These are phyloP conservation scores for Neurospora sp. DNA, from an alignment of 2,329 filamentous ascomycete species.

Conservation along the genomic window DNA sequence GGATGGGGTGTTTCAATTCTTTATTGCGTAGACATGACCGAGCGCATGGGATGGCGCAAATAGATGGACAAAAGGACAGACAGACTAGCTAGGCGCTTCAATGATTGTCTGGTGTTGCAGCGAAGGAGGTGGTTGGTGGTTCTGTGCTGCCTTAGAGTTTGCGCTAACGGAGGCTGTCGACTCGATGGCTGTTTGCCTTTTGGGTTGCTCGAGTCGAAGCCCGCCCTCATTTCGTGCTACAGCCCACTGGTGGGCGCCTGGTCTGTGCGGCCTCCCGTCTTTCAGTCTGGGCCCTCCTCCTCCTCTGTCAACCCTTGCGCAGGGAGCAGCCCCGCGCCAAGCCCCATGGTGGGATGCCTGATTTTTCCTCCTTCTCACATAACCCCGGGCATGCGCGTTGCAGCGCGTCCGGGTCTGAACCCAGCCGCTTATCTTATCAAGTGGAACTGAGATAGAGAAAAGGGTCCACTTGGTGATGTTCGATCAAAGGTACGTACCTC, in stretches of 20 bases:
- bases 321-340: not conserved
- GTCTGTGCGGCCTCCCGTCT: slow-evolving; percentile 8
- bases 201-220: slow-evolving; percentile 5
- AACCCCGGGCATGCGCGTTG: not conserved
- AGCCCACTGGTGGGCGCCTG: slow-evolving; percentile 3
- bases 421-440: not conserved
- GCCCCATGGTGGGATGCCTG: not conserved
- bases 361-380: slow-evolving; percentile 1
- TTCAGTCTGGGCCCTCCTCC: slow-evolving; percentile 8
- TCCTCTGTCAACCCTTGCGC: not conserved
- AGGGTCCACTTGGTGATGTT: not conserved
- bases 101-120: slow-evolving; percentile 2
- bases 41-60: slow-evolving; percentile 4
- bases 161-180: not conserved
- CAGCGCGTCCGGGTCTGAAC: not conserved
- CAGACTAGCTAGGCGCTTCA: not conserved
- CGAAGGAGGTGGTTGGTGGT: not conserved
- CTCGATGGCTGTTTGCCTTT: not conserved
- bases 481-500: not conserved
- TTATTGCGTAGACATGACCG: slow-evolving; percentile 13
- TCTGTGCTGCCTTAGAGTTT: not conserved
- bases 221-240: slow-evolving; percentile 8
- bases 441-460: not conserved
- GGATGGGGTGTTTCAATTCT: slow-evolving; percentile 1
- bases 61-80: not conserved